These are phyloP conservation scores for Beverwykella pulmonaria DNA, from an alignment of 495 filamentous ascomycete species.

Conservation along the genomic window DNA sequence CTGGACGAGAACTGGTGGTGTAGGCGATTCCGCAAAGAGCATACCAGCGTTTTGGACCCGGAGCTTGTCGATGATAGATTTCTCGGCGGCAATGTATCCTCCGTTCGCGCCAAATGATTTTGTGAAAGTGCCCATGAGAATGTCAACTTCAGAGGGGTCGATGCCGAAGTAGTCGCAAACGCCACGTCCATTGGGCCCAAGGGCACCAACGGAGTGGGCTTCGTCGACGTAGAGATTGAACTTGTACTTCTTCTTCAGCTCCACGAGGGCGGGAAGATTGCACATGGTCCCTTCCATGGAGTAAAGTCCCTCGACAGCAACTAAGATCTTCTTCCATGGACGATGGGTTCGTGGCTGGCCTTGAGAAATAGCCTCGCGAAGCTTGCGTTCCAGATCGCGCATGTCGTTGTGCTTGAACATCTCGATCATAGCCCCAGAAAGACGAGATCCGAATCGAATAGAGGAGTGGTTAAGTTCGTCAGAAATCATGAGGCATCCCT, in stretches of 20 bases:
- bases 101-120: slow-evolving; percentile 99
- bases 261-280: slow-evolving; percentile 83
- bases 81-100: slow-evolving; percentile 90
- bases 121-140: slow-evolving; percentile 97
- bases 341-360: slow-evolving; percentile 95
- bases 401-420: slow-evolving; percentile 99
- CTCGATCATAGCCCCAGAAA: slow-evolving; percentile 89
- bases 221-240: slow-evolving; percentile 95
- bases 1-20: slow-evolving; percentile 84
- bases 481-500: slow-evolving; percentile 89
- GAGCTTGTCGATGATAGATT: slow-evolving; percentile 88
- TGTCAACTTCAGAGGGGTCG: slow-evolving; percentile 84
- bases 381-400: slow-evolving; percentile 75
- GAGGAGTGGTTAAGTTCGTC: slow-evolving; percentile 98
- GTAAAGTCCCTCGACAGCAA: slow-evolving; percentile 95
- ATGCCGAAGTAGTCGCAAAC: slow-evolving; percentile 97
- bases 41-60: slow-evolving; percentile 81
- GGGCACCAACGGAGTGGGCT: slow-evolving; percentile 92
- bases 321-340: slow-evolving; percentile 97
- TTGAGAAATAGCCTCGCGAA: slow-evolving; percentile 91
- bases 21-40: slow-evolving; percentile 83
- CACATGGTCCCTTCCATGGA: slow-evolving; percentile 99
- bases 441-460: slow-evolving; percentile 89
- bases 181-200: slow-evolving; percentile 83
- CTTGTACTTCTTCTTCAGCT: slow-evolving; percentile 91